These are phyloP conservation scores for Prunus campanulata DNA, from an alignment of 306 rosid species.

Conservation along the genomic window DNA sequence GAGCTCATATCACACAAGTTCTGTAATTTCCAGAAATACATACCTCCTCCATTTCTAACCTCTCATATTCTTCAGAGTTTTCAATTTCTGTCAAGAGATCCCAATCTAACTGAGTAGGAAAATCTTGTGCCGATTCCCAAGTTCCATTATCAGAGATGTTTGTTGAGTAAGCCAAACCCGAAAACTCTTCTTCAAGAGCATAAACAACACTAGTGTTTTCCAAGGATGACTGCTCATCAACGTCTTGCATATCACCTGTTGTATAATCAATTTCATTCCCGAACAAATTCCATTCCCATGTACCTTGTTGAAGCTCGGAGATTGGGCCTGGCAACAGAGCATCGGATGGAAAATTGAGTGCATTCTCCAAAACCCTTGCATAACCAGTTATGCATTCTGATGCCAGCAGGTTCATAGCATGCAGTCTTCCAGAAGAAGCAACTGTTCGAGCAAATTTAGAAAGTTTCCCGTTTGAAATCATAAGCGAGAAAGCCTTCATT, in stretches of 20 bases:
- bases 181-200: conserved; percentile 65
- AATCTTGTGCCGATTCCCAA: conserved; percentile 40
- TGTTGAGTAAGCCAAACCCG: conserved; percentile 37
- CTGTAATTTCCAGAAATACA: conserved; percentile 26
- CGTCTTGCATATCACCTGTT: conserved; percentile 22
- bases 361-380: conserved; percentile 90
- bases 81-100: conserved; percentile 64
- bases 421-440: conserved; percentile 82
- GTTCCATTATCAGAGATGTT: conserved; percentile 45
- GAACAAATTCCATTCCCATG: conserved; percentile 85
- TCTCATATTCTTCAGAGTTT: conserved; percentile 74
- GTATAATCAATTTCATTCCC: conserved; percentile 39
- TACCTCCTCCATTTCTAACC: conserved; percentile 88
- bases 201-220: conserved; percentile 45
- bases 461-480: conserved; percentile 80
- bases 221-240: conserved; percentile 28
- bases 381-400: conserved; percentile 76
- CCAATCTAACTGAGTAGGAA: conserved; percentile 70
- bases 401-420: conserved; percentile 74
- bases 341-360: conserved; percentile 77
- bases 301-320: conserved; percentile 64
- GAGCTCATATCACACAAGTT: conserved; percentile 18
- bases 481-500: conserved; percentile 68
- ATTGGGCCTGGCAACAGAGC: conserved; percentile 62
- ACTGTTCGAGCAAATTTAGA: conserved; percentile 72